Evolutionary conservation across 495 filamentous ascomycete species (phyloP).

Genomic region (Xylona heveae): DNA sequence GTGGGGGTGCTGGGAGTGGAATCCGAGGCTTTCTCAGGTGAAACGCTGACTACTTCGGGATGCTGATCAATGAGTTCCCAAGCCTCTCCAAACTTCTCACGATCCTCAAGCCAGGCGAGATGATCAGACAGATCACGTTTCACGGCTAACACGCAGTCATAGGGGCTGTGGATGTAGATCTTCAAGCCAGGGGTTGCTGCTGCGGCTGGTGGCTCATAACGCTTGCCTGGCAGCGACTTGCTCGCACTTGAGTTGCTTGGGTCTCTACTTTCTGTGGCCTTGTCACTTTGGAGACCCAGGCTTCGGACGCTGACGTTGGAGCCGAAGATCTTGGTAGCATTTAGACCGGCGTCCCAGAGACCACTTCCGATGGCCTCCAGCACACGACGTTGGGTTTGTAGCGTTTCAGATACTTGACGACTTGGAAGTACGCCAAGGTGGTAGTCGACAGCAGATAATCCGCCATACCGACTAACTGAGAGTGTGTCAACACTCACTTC

Average conservation of each 20-base stretch:
- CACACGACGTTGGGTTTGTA: conserved; percentile 25
- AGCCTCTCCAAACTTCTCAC: conserved; percentile 55
- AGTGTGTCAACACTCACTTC: conserved; percentile 63
- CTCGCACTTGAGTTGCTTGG: neutral
- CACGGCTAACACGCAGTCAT: conserved; percentile 75
- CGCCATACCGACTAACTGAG: conserved; percentile 63
- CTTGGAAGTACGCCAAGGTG: conserved; percentile 70
- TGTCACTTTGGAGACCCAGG: conserved; percentile 36
- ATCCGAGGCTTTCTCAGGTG: conserved; percentile 14
- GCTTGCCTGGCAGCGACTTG: conserved; percentile 1
- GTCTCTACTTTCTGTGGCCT: conserved; percentile 1
- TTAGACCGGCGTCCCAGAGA: conserved; percentile 63
- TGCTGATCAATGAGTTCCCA: conserved; percentile 78
- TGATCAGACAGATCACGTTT: conserved; percentile 72
- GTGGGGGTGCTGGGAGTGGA: conserved; percentile 26
- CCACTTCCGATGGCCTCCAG: conserved; percentile 33
- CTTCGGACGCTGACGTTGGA: conserved; percentile 71
- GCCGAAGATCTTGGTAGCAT: conserved; percentile 64
- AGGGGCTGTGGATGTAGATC: conserved; percentile 90
- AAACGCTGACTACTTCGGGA: conserved; percentile 41
- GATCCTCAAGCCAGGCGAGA: conserved; percentile 62
- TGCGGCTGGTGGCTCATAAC: conserved; percentile 12
- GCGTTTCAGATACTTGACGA: conserved; percentile 33
- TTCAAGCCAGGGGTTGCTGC: conserved; percentile 49
- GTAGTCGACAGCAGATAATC: conserved; percentile 77